phyloP scores from a whole-genome alignment of 1,284 basidiomycete genomes.

The Schizopora paradoxa region DNA sequence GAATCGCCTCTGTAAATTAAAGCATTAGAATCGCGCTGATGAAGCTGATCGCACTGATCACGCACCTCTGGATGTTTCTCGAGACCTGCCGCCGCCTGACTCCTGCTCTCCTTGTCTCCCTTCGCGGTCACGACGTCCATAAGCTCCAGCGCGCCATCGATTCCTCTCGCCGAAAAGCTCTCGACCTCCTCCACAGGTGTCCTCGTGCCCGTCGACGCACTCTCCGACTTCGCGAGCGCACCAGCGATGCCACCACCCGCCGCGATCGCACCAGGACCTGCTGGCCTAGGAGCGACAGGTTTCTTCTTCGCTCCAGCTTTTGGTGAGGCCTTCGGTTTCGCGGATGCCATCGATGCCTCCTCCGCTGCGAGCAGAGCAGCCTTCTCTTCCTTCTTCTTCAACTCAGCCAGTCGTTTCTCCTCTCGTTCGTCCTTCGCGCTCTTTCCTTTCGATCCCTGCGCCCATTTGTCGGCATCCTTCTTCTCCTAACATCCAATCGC shows the following conservation, averaged over 20 bases:
- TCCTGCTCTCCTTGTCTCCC: constrained; percentile 88
- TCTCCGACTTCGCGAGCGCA: constrained; percentile 21
- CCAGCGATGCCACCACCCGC: constrained; percentile 49
- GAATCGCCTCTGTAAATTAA: constrained; percentile 62
- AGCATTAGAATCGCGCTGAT: constrained; percentile 11
- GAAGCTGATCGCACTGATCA: constrained; percentile 18
- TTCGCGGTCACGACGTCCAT: constrained; percentile 86
- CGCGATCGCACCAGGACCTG: constrained; percentile 72
- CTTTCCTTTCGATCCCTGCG: constrained; percentile 55
- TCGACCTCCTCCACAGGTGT: constrained; percentile 42
- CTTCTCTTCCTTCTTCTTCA: constrained; percentile 72
- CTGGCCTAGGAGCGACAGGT: constrained; percentile 46
- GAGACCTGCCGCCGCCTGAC: constrained; percentile 76
- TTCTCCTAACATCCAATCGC: constrained; percentile 45
- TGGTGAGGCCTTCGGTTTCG: constrained; percentile 61
- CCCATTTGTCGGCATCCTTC: constrained; percentile 79
- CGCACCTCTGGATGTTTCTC: constrained; percentile 93
- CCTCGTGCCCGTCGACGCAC: constrained; percentile 18
- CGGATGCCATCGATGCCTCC: constrained; percentile 60
- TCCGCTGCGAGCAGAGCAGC: constrained; percentile 81
- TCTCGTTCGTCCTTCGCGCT: constrained; percentile 74
- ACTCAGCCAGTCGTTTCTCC: constrained; percentile 67
- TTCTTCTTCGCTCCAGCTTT: constrained; percentile 57
- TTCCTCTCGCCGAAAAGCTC: constrained; percentile 77
- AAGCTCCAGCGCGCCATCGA: constrained; percentile 91